Evolutionary conservation across 2,329 filamentous ascomycete species (phyloP).

Genomic region (Aspergillus sp.): DNA sequence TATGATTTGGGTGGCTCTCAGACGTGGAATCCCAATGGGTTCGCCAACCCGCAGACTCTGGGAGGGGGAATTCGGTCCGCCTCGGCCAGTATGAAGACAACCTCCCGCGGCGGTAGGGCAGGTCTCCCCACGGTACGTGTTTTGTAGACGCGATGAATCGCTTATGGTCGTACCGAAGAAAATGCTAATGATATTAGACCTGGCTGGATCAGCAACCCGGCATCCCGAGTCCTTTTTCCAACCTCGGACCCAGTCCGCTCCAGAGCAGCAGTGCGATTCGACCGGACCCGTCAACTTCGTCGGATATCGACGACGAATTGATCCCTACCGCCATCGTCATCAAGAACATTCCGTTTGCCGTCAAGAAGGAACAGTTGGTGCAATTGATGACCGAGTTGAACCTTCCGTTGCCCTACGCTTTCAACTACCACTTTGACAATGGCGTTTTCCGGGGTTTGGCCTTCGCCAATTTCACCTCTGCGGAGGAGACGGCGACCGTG

Average conservation of each 20-base stretch:
- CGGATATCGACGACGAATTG: conserved; percentile 62
- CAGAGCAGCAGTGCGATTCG: conserved; percentile 33
- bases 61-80: conserved; percentile 56
- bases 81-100: conserved; percentile 49
- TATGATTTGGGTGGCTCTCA: conserved; percentile 65
- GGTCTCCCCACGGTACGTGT: conserved; percentile 64
- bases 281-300: conserved; percentile 29
- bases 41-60: conserved; percentile 57
- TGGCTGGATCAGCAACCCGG: conserved; percentile 54
- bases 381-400: conserved; percentile 90
- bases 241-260: conserved; percentile 36
- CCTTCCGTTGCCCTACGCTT: conserved; percentile 89
- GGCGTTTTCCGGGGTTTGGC: conserved; percentile 92
- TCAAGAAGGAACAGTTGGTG: conserved; percentile 92
- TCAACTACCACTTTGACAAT: conserved; percentile 99
- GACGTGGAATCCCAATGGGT: conserved; percentile 70
- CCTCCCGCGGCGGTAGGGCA: conserved; percentile 43
- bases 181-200: conserved; percentile 38
- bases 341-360: conserved; percentile 98
- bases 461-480: conserved; percentile 95
- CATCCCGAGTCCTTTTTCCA: conserved; percentile 40
- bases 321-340: conserved; percentile 98
- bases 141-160: too few species aligned
- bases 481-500: conserved; percentile 84
- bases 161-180: too few species aligned